A percentile compares a stretch with the other conserved stretches of the same genome.
Evolutionary conservation across 139 green algal genomes (phyloP).

Genomic region (Coccomyxa sp.): DNA sequence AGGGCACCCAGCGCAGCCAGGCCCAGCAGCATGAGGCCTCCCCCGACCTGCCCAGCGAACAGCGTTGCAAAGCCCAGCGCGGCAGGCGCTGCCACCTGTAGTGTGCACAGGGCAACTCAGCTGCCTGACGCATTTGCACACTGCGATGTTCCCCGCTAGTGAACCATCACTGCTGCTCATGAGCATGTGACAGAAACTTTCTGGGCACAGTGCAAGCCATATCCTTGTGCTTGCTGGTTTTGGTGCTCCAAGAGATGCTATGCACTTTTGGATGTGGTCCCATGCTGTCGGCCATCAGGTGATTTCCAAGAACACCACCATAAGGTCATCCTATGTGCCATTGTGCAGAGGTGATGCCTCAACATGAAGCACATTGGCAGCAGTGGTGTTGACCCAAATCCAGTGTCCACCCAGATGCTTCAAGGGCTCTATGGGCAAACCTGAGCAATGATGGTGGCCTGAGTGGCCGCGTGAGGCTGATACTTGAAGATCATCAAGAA

Average conservation of each 20-base stretch:
- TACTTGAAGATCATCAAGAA: constrained; percentile 39
- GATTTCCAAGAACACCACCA: background rate
- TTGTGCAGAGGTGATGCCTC: background rate
- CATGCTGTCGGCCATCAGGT: background rate
- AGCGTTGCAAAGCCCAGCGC: constrained; percentile 16
- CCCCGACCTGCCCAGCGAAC: constrained; percentile 5
- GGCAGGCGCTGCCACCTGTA: constrained; percentile 31
- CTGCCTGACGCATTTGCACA: background rate
- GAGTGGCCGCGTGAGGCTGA: constrained; percentile 17
- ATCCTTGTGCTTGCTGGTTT: background rate
- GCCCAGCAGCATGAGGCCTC: constrained; percentile 10
- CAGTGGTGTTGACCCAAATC: background rate
- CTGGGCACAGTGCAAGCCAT: no score
- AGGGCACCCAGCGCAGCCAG: constrained; percentile 24
- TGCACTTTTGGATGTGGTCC: background rate
- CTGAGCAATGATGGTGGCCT: constrained; percentile 9
- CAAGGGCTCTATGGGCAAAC: background rate
- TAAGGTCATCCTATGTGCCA: background rate
- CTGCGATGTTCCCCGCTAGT: no score
- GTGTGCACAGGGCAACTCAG: background rate
- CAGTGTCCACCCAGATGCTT: background rate
- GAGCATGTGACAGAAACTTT: background rate
- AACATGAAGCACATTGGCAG: background rate
- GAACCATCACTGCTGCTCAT: background rate
- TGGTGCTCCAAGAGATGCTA: no score